Conservation (phyloP, 805 yeast species). For the Suhomyces emberorum region DNA sequence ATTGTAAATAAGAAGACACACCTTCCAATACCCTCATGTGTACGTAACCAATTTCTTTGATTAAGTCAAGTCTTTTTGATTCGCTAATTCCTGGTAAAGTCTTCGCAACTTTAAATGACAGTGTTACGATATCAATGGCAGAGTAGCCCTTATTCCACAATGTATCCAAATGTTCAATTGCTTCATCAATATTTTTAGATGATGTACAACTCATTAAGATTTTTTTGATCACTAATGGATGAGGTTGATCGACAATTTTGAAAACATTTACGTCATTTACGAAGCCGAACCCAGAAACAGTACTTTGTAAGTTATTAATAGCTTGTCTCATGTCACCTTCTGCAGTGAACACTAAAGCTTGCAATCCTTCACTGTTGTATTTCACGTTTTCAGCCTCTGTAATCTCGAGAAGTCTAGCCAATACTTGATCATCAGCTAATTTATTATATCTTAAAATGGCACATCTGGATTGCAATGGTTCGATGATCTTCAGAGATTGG, state of each 20-base stretch:
- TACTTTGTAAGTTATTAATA: conserved; percentile 86
- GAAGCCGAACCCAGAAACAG: conserved; percentile 88
- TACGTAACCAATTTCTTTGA: conserved; percentile 82
- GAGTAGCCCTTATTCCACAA: conserved; percentile 91
- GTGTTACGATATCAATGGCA: conserved; percentile 88
- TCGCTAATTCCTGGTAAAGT: conserved; percentile 68
- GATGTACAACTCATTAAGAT: conserved; percentile 47
- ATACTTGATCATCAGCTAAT: conserved; percentile 79
- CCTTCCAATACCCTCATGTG: conserved; percentile 95
- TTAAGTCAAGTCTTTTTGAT: conserved; percentile 64
- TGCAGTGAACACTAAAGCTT: conserved; percentile 89
- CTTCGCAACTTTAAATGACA: conserved; percentile 85
- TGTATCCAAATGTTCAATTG: conserved; percentile 58
- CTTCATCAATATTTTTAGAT: conserved; percentile 52
- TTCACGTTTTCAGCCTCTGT: conserved; percentile 67
- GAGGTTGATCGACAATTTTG: conserved; percentile 94
- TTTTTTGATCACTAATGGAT: conserved; percentile 77
- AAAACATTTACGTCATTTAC: conserved; percentile 93
- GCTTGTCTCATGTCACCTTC: conserved; percentile 99
- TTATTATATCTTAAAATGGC: conserved; percentile 86
- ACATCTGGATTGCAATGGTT: conserved; percentile 94
- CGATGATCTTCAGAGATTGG: conserved; percentile 90
- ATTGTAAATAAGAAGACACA: conserved; percentile 79
- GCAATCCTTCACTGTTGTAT: conserved; percentile 84
- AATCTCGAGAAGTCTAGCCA: conserved; percentile 70